These are phyloP conservation scores for Rhododendron simsii DNA, from an alignment of 148 eudicot genomes.

Conservation along the genomic window DNA sequence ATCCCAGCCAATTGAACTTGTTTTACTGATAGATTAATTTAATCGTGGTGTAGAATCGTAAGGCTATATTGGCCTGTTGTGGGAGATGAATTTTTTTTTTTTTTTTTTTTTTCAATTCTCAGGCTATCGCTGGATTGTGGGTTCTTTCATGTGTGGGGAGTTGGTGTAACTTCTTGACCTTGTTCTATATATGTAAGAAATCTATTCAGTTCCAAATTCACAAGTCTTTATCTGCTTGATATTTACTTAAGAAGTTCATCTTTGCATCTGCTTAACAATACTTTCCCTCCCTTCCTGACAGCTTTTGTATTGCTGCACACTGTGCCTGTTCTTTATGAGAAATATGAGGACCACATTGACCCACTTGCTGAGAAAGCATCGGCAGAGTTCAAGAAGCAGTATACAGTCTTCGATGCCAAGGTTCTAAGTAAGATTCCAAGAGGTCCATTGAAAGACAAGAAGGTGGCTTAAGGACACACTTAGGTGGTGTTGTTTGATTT, in stretches of 20 bases:
- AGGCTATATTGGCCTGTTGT: background rate
- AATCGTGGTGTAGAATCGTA: background rate
- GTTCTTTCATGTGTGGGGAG: conserved; percentile 63
- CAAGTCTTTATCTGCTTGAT: background rate
- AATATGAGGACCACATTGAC: conserved; percentile 82
- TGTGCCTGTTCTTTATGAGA: conserved; percentile 77
- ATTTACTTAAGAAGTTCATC: background rate
- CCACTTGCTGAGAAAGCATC: conserved; percentile 76
- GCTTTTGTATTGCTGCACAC: conserved; percentile 77
- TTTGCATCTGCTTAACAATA: background rate
- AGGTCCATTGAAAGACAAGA: conserved; percentile 60
- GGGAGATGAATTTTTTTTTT: background rate
- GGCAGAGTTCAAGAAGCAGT: conserved; percentile 72
- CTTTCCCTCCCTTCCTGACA: conserved; percentile 17
- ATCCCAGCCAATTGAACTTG: background rate
- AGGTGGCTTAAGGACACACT: conserved; percentile 28
- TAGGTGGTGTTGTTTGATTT: background rate
- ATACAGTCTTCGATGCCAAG: conserved; percentile 69
- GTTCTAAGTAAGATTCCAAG: conserved; percentile 74
- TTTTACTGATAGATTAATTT: background rate
- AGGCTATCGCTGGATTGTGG: conserved; percentile 94
- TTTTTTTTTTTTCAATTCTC: conserved; percentile 8
- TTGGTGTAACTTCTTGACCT: conserved; percentile 71
- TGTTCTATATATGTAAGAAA: conserved; percentile 73
- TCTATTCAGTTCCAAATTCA: background rate